These are phyloP conservation scores for Coemansia sp. DNA, from an alignment of 192 early-diverging fungal species.

Conservation along the genomic window DNA sequence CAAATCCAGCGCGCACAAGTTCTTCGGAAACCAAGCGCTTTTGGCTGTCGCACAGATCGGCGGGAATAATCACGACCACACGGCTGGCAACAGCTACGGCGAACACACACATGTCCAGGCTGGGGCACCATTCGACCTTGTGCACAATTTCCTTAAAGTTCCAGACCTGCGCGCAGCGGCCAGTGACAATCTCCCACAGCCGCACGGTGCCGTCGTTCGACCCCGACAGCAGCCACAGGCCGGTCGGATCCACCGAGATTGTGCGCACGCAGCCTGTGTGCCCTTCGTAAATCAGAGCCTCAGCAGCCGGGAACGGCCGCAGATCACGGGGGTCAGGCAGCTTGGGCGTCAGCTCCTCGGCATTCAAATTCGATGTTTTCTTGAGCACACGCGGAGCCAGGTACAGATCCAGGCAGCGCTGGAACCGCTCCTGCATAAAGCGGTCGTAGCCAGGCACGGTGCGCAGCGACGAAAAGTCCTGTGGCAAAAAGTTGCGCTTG, in stretches of 20 bases:
- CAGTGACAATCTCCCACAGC: slow-evolving; percentile 89
- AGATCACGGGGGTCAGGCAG: slow-evolving; percentile 93
- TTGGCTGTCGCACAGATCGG: slow-evolving; percentile 48
- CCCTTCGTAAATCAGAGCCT: slow-evolving; percentile 76
- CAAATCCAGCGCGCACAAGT: slow-evolving; percentile 41
- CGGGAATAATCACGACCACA: slow-evolving; percentile 57
- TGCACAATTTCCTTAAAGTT: slow-evolving; percentile 67
- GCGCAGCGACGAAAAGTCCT: slow-evolving; percentile 69
- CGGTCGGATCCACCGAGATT: slow-evolving; percentile 87
- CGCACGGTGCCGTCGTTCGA: slow-evolving; percentile 87
- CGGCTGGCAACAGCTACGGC: slow-evolving; percentile 68
- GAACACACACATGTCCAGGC: slow-evolving; percentile 70
- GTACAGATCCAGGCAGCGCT: slow-evolving; percentile 96
- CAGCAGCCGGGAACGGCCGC: slow-evolving; percentile 85
- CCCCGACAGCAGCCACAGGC: slow-evolving; percentile 87
- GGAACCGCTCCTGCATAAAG: slow-evolving; percentile 94
- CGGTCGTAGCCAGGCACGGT: slow-evolving; percentile 82
- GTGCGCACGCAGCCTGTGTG: slow-evolving; percentile 80
- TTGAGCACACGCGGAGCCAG: slow-evolving; percentile 87
- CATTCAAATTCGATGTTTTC: slow-evolving; percentile 84
- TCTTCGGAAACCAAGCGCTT: slow-evolving; percentile 41
- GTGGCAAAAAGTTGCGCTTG: slow-evolving; percentile 60
- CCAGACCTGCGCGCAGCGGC: slow-evolving; percentile 81
- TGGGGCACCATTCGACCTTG: slow-evolving; percentile 89
- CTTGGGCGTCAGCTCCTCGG: slow-evolving; percentile 91